phyloP scores from a whole-genome alignment of 306 rosid species.

The Senna siamea region DNA sequence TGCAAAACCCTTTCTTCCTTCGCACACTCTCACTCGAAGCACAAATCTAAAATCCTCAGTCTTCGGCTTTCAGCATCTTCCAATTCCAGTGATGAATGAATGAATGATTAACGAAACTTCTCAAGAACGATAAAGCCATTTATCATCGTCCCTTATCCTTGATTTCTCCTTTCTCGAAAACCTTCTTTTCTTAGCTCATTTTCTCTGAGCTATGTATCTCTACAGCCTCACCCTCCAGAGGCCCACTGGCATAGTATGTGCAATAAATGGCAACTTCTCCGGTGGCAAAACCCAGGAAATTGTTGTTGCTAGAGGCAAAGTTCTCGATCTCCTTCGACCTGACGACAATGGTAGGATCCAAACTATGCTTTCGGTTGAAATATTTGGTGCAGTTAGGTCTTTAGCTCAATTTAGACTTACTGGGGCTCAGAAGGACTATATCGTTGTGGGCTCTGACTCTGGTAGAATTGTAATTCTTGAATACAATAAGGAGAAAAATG shows the following conservation, averaged over 20 bases:
- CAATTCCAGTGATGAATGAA: neutral
- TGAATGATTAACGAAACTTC: neutral
- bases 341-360: conserved; percentile 92
- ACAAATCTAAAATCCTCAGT: neutral
- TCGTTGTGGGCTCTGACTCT: conserved; percentile 90
- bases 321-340: conserved; percentile 94
- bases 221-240: conserved; percentile 92
- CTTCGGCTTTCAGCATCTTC: neutral
- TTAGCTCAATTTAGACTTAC: conserved; percentile 87
- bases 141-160: neutral
- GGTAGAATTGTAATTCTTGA: conserved; percentile 92
- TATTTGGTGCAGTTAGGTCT: conserved; percentile 84
- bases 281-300: conserved; percentile 93
- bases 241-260: conserved; percentile 87
- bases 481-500: conserved; percentile 83
- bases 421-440: conserved; percentile 85
- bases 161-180: neutral
- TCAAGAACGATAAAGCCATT: neutral
- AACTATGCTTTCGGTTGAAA: conserved; percentile 91
- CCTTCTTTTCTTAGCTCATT: neutral
- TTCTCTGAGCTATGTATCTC: conserved; percentile 68
- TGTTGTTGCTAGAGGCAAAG: conserved; percentile 89
- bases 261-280: conserved; percentile 95
- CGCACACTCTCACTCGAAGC: neutral
- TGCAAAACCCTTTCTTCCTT: neutral